Base-by-base conservation (phyloP, 352 stramenopile species). In the Globisporangium alternatum region DNA sequence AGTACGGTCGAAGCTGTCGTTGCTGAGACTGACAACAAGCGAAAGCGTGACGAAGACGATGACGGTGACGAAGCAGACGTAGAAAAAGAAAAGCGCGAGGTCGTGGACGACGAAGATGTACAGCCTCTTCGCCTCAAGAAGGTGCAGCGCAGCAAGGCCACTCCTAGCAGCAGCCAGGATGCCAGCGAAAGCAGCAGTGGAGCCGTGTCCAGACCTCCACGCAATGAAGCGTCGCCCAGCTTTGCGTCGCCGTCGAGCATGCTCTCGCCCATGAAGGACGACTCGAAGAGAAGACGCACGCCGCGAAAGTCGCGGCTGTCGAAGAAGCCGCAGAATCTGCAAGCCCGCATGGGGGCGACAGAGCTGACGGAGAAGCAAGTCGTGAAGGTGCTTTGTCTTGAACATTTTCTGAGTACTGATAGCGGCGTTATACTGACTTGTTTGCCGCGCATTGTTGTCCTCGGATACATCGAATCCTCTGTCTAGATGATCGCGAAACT, bases 251-350 rank as follows among this genome's bases (percentile, higher is more conserved):
- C 62, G 5, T 63, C 54, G 25, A 67, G 44, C 44, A 65, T 78
- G n/a, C 68, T 88, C 22, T 86, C 78, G 10, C 76, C 74, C n/a
- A 66, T 88, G 63, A 77, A 79, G 49, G 78, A 85, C 64, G 78
- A 80, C 58, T 62, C 75, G 60, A 88, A 85, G 62, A 48, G 51
- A 41, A 41, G 33, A 53, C 69, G 64, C 57, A 82, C 75, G 17
- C 76, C 76, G 19, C 69, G 70, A 47, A 87, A 83, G 56, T 41
- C 53, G 28, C 80, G 77, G 33, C 45, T 70, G 3, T 67, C 58
- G 31, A 82, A 87, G 62, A 77, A 72, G 41, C 63, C 66, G 9
- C 74, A 76, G 19, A 83, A 79, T 31, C 69, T 89, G 33, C 76
- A 86, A 25, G 44, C 78, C 17, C 60, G 63, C 7, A 79, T 87